Evolutionary conservation across 2,329 filamentous ascomycete genomes (phyloP).

Genomic region (Apiospora malaysiana): DNA sequence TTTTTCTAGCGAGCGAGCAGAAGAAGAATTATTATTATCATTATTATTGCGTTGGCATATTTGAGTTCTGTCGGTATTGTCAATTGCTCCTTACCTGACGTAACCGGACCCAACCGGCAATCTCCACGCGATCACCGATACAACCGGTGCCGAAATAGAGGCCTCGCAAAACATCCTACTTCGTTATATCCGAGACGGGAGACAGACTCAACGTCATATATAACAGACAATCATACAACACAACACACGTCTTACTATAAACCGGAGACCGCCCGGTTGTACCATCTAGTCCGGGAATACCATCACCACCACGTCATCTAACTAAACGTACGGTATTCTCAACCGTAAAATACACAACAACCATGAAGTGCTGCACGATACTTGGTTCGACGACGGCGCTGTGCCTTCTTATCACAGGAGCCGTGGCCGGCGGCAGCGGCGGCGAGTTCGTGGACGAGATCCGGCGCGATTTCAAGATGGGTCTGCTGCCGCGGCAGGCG

Average conservation of each 20-base stretch:
- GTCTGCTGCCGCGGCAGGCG: slow-evolving; percentile 39
- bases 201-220: neutral
- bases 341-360: neutral
- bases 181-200: neutral
- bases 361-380: slow-evolving; percentile 24
- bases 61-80: neutral
- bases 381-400: slow-evolving; percentile 17
- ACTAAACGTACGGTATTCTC: neutral
- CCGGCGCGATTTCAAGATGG: slow-evolving; percentile 43
- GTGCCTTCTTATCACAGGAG: slow-evolving; percentile 7
- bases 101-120: neutral
- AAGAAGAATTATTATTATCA: no score
- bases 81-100: neutral
- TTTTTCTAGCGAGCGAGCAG: neutral
- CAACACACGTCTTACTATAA: neutral
- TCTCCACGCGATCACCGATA: neutral
- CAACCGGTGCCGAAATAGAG: neutral
- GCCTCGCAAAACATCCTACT: neutral
- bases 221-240: neutral
- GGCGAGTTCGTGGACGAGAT: slow-evolving; percentile 40
- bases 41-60: neutral
- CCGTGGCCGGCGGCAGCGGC: slow-evolving; percentile 15
- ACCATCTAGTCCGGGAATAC: neutral
- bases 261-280: neutral
- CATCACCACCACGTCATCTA: neutral